A percentile compares a stretch with the other conserved stretches of the same genome.
Evolutionary conservation across 2,329 filamentous ascomycete species (phyloP).

Genomic region (Clonostachys sp.): DNA sequence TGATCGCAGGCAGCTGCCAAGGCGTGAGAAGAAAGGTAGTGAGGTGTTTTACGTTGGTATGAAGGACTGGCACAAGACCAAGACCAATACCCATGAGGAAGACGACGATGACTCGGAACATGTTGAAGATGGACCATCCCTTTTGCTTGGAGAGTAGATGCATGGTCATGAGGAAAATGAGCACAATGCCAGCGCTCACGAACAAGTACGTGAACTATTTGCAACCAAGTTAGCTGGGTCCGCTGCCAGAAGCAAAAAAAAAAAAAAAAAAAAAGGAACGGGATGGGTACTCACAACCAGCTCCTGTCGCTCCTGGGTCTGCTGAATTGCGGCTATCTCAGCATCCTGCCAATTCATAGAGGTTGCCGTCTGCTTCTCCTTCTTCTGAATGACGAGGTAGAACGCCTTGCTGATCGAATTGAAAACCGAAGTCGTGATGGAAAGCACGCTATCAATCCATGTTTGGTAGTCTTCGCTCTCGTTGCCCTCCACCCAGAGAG

Average conservation of each 20-base stretch:
- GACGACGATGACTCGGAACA: slow-evolving; percentile 19
- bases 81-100: slow-evolving; percentile 19
- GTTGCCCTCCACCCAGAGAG: background rate
- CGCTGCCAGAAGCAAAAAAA: background rate
- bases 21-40: slow-evolving; percentile 14
- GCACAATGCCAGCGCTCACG: slow-evolving; percentile 14
- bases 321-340: slow-evolving; percentile 5
- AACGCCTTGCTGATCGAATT: slow-evolving; percentile 6
- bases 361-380: background rate
- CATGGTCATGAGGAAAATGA: slow-evolving; percentile 23
- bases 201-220: slow-evolving; percentile 26
- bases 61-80: slow-evolving; percentile 17
- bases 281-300: slow-evolving; percentile 8
- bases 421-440: slow-evolving; percentile 9
- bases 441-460: slow-evolving; percentile 31
- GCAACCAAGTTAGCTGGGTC: too few relatives aligned
- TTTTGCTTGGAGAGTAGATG: slow-evolving; percentile 19
- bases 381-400: slow-evolving; percentile 1
- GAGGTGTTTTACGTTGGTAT: slow-evolving; percentile 7
- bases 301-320: slow-evolving; percentile 2
- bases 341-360: slow-evolving; percentile 11
- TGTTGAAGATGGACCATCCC: slow-evolving; percentile 22
- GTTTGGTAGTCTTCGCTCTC: slow-evolving; percentile 28
- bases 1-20: slow-evolving; percentile 25
- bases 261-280: slow-evolving; percentile 9